Evolutionary conservation across 1,284 basidiomycete genomes (phyloP).

Genomic region (Butyriboletus regius): DNA sequence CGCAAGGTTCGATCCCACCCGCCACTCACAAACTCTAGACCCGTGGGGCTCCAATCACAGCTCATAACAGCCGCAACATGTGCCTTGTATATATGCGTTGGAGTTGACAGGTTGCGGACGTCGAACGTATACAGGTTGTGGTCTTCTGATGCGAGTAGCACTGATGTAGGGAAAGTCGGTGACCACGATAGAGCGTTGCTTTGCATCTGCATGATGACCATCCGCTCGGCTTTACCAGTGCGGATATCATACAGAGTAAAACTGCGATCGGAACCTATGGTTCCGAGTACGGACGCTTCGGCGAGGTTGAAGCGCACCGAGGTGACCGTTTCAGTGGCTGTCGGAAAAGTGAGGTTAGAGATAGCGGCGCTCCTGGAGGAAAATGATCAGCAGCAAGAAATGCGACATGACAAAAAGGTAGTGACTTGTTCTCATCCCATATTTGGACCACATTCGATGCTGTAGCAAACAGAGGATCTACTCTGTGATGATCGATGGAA

Average conservation of each 20-base stretch:
- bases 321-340: slow-evolving; percentile 78
- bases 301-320: slow-evolving; percentile 88
- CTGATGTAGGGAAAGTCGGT: slow-evolving; percentile 85
- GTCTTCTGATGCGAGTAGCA: slow-evolving; percentile 92
- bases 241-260: slow-evolving; percentile 95
- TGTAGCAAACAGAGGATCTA: slow-evolving; percentile 84
- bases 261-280: slow-evolving; percentile 88
- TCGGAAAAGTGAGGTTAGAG: slow-evolving; percentile 76
- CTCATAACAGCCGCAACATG: slow-evolving; percentile 94
- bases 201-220: slow-evolving; percentile 86
- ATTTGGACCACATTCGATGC: slow-evolving; percentile 90
- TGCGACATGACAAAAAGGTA: neutral
- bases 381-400: slow-evolving; percentile 8
- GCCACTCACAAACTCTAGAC: slow-evolving; percentile 91
- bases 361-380: slow-evolving; percentile 57
- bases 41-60: slow-evolving; percentile 91
- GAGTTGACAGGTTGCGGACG: slow-evolving; percentile 74
- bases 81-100: slow-evolving; percentile 93
- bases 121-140: slow-evolving; percentile 99
- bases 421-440: slow-evolving; percentile 91
- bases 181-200: slow-evolving; percentile 91
- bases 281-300: slow-evolving; percentile 88
- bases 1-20: slow-evolving; percentile 93
- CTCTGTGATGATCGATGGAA: slow-evolving; percentile 88
- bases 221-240: slow-evolving; percentile 87